phyloP scores from a whole-genome alignment of 352 stramenopile species.

The Phytophthora pistaciae region DNA sequence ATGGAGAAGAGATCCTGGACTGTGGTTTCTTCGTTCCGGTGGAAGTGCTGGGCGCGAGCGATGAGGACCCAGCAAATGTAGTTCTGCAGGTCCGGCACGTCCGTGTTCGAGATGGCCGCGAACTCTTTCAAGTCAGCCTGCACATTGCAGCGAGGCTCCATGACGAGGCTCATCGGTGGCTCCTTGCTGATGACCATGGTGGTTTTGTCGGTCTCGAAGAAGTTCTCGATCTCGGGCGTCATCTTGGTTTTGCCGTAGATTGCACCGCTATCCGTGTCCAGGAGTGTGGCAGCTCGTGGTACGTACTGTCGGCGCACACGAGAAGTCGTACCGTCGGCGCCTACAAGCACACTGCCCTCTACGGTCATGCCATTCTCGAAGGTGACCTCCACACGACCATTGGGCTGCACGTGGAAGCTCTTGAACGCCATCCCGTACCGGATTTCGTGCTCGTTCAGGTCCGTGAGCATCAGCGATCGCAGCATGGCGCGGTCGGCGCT shows the following conservation, averaged over 20 bases:
- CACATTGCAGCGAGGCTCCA: conserved; percentile 56
- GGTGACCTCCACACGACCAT: conserved; percentile 54
- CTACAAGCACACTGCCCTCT: conserved; percentile 59
- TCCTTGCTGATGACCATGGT: conserved; percentile 54
- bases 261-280: conserved; percentile 70
- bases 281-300: conserved; percentile 45
- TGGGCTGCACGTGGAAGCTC: conserved; percentile 47
- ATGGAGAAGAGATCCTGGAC: conserved; percentile 61
- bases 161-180: conserved; percentile 64
- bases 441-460: conserved; percentile 60
- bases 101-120: conserved; percentile 18
- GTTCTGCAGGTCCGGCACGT: conserved; percentile 41
- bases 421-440: conserved; percentile 71
- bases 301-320: conserved; percentile 69
- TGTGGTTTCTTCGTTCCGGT: conserved; percentile 40
- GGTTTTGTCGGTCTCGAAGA: conserved; percentile 55
- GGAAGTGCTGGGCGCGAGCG: conserved; percentile 51
- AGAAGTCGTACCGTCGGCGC: conserved; percentile 67
- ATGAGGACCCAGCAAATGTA: conserved; percentile 77
- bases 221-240: conserved; percentile 55
- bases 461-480: conserved; percentile 51
- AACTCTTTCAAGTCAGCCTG: conserved; percentile 45
- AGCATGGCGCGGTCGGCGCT: conserved; percentile 60
- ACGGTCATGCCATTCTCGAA: conserved; percentile 65
- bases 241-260: conserved; percentile 79